phyloP scores from a whole-genome alignment of 2,329 filamentous ascomycete species.

The Coniochaeta hoffmannii region DNA sequence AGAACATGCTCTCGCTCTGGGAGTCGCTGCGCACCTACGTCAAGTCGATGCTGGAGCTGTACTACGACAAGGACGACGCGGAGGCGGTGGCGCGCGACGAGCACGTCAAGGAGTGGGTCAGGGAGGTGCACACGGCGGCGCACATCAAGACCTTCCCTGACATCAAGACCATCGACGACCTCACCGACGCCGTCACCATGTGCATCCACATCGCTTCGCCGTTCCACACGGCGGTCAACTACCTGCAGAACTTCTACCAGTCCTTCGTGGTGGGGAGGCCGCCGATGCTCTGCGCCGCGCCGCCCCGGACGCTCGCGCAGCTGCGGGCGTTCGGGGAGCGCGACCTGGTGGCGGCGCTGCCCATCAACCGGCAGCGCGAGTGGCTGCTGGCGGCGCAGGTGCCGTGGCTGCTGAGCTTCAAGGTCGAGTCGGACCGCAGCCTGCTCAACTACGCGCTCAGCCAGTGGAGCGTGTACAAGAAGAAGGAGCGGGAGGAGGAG shows the following conservation, averaged over 20 bases:
- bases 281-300: conserved; percentile 24
- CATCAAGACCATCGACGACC: conserved; percentile 30
- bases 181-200: conserved; percentile 41
- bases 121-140: conserved; percentile 30
- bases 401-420: conserved; percentile 36
- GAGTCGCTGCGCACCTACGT: conserved; percentile 32
- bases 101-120: conserved; percentile 30
- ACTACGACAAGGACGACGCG: conserved; percentile 22
- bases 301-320: conserved; percentile 21
- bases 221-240: conserved; percentile 43
- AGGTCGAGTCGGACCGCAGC: conserved; percentile 30
- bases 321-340: conserved; percentile 22
- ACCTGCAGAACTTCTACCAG: conserved; percentile 43
- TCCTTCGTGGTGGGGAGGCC: conserved; percentile 38
- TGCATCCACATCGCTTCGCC: conserved; percentile 44
- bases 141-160: conserved; percentile 33
- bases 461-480: conserved; percentile 22
- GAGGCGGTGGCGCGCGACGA: conserved; percentile 21
- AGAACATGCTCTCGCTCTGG: conserved; percentile 38
- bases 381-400: conserved; percentile 39
- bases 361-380: conserved; percentile 30
- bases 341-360: conserved; percentile 31
- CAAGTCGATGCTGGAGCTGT: conserved; percentile 24
- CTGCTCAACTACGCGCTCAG: conserved; percentile 32
- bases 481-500: conserved; percentile 14